Base-by-base conservation (phyloP, 2,329 filamentous ascomycete genomes). In the Talaromyces sp. region DNA sequence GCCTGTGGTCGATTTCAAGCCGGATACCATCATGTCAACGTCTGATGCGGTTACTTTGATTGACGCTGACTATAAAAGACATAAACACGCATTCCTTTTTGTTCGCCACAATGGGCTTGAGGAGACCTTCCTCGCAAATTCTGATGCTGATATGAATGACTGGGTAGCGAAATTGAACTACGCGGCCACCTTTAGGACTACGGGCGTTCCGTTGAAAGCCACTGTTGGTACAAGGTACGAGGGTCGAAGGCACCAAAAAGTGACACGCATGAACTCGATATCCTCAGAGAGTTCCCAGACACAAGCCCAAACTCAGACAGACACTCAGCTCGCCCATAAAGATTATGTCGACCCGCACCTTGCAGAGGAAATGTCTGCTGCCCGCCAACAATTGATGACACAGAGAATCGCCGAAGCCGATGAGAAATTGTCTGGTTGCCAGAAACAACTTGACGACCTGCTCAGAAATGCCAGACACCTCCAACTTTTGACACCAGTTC, bases 161-260 rank as follows among this genome's bases (percentile, higher is more conserved):
- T 99, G 95, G 95, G 80, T 99, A 29, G 90, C 90, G 8, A 95
- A 96, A 70, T 84, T 99, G 62, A 99, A 99, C 73, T 98, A 98
- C 71, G 93, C 93, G 35, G 93, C 95, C 9, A 91, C 95, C 0
- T 98, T 98, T 74, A 86, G 91, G 66, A 96, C 92, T 0, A 91
- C 93, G 6, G 93, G 93, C 13, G 91, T 98, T 6, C 86, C 91
- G 50, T 96, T 96, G 82, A 86, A 93, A 67, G 93, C 92, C 24
- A 88, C 96, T 60, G 84, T 95, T 57, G 92, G 90, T 13, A 89
- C 89, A 6, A 87, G 89, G 66, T 95, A 96, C 68, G 91, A 96
- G 69, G 91, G 90, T 2, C 91, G 96, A 71, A 84, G 74, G 17
- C 71, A 72, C 72, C 74, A 58, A 29, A 61, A 57, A 72, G 93